Evolutionary conservation across 371 early-diverging fungal species (phyloP).

Genomic region (Haplosporangium sp.): DNA sequence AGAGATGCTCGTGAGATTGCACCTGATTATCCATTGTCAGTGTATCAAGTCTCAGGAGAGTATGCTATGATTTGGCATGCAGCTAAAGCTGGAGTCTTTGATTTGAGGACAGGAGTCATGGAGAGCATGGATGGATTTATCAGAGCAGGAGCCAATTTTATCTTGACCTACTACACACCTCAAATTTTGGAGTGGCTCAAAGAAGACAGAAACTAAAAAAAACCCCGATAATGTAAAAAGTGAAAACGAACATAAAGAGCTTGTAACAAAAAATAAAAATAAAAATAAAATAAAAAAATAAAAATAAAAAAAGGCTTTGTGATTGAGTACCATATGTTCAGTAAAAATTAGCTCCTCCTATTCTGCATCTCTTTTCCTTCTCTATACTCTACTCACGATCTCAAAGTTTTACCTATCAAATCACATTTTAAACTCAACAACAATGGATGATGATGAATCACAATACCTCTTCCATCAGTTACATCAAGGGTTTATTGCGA

Average conservation of each 20-base stretch:
- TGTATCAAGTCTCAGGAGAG: slow-evolving; percentile 95
- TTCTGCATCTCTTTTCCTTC: background rate
- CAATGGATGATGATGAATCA: background rate
- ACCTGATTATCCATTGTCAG: slow-evolving; percentile 83
- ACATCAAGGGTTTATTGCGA: slow-evolving; percentile 1
- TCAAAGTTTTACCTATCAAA: background rate
- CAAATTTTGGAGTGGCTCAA: slow-evolving; percentile 89
- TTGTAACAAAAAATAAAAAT: background rate
- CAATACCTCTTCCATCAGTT: background rate
- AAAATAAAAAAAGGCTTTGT: background rate
- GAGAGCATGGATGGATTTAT: slow-evolving; percentile 87
- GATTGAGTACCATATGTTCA: background rate
- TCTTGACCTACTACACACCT: slow-evolving; percentile 96
- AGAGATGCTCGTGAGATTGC: slow-evolving; percentile 87
- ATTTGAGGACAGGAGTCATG: slow-evolving; percentile 84
- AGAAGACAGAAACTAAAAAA: slow-evolving; percentile 28
- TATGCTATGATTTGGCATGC: slow-evolving; percentile 95
- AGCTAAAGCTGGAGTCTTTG: slow-evolving; percentile 89
- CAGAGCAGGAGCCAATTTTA: slow-evolving; percentile 91
- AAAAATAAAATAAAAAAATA: too few species aligned
- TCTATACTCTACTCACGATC: background rate
- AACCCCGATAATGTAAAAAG: background rate
- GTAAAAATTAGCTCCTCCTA: background rate
- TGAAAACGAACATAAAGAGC: background rate
- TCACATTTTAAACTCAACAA: background rate